Conservation (phyloP, 2,329 filamentous ascomycete species). For the Rhinocladiella similis region DNA sequence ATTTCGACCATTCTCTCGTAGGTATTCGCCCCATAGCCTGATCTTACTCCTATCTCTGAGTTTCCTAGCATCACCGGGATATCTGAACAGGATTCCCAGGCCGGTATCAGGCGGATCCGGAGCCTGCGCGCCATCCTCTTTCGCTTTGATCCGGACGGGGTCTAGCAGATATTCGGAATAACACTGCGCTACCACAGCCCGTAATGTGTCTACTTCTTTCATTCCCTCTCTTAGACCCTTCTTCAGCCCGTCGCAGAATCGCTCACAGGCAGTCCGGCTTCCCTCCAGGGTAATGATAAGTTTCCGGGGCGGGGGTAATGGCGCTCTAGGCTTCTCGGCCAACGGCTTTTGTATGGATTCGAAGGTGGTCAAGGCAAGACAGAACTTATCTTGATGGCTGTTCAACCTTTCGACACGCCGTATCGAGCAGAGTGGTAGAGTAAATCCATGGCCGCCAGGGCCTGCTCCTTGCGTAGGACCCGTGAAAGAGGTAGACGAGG, state of each 20-base stretch:
- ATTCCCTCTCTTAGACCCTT: constrained; percentile 83
- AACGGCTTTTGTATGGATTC: constrained; percentile 66
- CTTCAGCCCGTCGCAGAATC: constrained; percentile 95
- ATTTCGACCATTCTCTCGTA: constrained; percentile 92
- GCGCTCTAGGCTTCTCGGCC: constrained; percentile 36
- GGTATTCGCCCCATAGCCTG: constrained; percentile 94
- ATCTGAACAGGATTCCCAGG: constrained; percentile 86
- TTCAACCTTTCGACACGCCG: constrained; percentile 89
- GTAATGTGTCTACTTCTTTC: constrained; percentile 81
- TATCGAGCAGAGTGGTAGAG: constrained; percentile 86
- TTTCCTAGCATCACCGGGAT: constrained; percentile 93
- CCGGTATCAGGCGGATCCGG: constrained; percentile 81
- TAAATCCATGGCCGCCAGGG: constrained; percentile 93
- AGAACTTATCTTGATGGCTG: constrained; percentile 88
- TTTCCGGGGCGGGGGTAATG: constrained; percentile 59
- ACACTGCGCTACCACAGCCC: constrained; percentile 76
- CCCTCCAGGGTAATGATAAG: constrained; percentile 90
- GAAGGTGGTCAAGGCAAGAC: constrained; percentile 92
- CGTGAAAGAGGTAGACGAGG: constrained; percentile 79
- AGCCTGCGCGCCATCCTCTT: constrained; percentile 47
- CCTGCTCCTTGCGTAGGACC: constrained; percentile 92
- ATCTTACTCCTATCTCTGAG: constrained; percentile 95
- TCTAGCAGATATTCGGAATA: constrained; percentile 82
- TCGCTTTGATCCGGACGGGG: constrained; percentile 54
- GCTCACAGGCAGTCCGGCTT: constrained; percentile 83